phyloP scores from a whole-genome alignment of 768 basidiomycete genomes.

The Grammothele lineata region DNA sequence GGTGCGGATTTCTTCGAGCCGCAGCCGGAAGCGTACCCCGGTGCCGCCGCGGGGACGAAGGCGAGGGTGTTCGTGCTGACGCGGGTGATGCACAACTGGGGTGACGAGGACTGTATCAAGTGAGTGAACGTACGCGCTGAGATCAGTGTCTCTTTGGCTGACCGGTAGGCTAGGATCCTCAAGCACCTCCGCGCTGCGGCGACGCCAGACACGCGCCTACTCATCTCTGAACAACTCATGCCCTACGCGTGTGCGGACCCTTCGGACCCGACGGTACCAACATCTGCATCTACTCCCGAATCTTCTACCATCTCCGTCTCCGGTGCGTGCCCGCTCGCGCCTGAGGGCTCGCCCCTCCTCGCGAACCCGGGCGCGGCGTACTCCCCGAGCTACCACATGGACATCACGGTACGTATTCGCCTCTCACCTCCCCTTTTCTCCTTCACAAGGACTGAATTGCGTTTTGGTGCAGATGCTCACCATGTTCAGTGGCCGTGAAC shows the following conservation, averaged over 20 bases:
- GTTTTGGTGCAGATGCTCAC: not conserved
- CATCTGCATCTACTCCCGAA: too few species aligned
- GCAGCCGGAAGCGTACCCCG: conserved; percentile 2
- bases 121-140: conserved; percentile 3
- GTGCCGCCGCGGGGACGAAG: not conserved
- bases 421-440: not conserved
- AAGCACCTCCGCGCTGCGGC: conserved; percentile 5
- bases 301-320: not conserved
- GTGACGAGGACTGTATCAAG: conserved; percentile 2
- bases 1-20: conserved; percentile 9
- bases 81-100: conserved; percentile 10
- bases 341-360: conserved; percentile 2
- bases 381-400: conserved; percentile 31
- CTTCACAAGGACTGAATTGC: not conserved
- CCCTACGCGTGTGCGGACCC: conserved; percentile 2
- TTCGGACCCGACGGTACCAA: not conserved
- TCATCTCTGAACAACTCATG: conserved; percentile 5
- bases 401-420: conserved; percentile 30
- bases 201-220: conserved; percentile 2
- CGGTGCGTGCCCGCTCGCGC: not conserved
- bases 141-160: too few species aligned
- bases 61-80: conserved; percentile 3
- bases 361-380: conserved; percentile 27
- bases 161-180: not conserved
- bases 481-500: not conserved